These are phyloP conservation scores for Rhazya stricta DNA, from an alignment of 257 asterid genomes.

Conservation along the genomic window DNA sequence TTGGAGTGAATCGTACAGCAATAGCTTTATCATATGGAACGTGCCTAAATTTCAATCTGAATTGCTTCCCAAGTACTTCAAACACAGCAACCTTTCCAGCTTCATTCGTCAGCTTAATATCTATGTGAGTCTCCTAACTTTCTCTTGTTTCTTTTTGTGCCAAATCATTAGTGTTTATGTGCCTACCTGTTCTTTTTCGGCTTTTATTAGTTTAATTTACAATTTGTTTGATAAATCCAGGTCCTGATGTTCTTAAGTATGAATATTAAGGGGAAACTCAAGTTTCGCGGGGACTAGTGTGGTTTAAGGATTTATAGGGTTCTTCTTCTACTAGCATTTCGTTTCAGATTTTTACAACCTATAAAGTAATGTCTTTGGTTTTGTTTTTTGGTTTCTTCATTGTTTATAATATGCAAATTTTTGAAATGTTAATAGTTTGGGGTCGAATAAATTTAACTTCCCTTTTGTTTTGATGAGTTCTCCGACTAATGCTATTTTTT, in stretches of 20 bases:
- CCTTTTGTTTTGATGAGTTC: not conserved
- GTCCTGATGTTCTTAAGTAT: not conserved
- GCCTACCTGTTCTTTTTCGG: not conserved
- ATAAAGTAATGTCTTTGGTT: not conserved
- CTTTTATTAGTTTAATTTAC: not conserved
- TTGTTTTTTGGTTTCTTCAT: not conserved
- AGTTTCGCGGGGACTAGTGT: not conserved
- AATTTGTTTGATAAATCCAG: not conserved
- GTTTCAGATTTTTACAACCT: not conserved
- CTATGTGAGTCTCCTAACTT: slow-evolving; percentile 47
- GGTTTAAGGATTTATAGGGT: not conserved
- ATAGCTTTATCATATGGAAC: slow-evolving; percentile 74
- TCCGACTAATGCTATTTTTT: not conserved
- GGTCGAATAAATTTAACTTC: not conserved
- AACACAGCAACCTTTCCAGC: slow-evolving; percentile 88
- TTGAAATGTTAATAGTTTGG: not conserved
- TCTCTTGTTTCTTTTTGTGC: not conserved
- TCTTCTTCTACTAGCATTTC: not conserved
- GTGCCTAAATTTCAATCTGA: slow-evolving; percentile 56
- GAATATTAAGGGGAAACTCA: not conserved
- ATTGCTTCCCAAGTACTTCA: slow-evolving; percentile 82
- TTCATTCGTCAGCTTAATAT: slow-evolving; percentile 91
- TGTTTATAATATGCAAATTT: not conserved
- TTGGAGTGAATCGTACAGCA: slow-evolving; percentile 51
- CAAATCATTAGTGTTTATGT: not conserved